These are phyloP conservation scores for Penicillium sp. DNA, from an alignment of 2,329 filamentous ascomycete genomes.

Conservation along the genomic window DNA sequence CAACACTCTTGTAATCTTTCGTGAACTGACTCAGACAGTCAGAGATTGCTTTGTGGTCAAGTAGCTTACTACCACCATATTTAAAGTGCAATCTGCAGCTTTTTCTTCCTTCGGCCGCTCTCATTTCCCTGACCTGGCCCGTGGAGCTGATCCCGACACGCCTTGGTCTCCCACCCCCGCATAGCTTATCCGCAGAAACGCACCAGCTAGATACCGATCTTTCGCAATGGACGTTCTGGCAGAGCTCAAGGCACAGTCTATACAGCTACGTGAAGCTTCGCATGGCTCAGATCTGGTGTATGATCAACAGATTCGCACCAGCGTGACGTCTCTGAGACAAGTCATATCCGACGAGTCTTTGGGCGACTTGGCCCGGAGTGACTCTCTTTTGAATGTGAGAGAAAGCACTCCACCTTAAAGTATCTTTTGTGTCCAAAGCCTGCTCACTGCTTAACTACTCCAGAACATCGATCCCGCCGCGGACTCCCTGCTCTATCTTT, in stretches of 20 bases:
- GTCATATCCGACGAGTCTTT: slow-evolving; percentile 30
- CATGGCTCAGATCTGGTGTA: slow-evolving; percentile 37
- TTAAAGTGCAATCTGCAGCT: background rate
- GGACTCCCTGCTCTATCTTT: slow-evolving; percentile 56
- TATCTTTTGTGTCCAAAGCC: background rate
- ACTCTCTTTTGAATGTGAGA: slow-evolving; percentile 33
- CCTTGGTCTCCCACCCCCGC: background rate
- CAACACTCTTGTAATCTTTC: background rate
- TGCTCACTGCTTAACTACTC: background rate
- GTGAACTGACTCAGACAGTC: too few relatives aligned
- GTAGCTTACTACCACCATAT: too few relatives aligned
- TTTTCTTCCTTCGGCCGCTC: background rate
- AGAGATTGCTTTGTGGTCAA: too few relatives aligned
- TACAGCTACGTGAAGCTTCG: slow-evolving; percentile 30
- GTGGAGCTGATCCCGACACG: background rate
- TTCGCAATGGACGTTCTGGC: slow-evolving; percentile 11
- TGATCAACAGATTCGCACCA: slow-evolving; percentile 38
- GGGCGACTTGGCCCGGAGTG: slow-evolving; percentile 23
- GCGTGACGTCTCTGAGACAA: slow-evolving; percentile 35
- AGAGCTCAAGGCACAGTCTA: slow-evolving; percentile 12
- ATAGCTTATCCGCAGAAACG: too few relatives aligned
- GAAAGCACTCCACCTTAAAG: background rate
- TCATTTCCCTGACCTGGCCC: background rate
- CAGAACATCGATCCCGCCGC: slow-evolving; percentile 47
- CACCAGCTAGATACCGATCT: background rate